These are phyloP conservation scores for Endogone sp. DNA, from an alignment of 192 early-diverging fungal species.

Conservation along the genomic window DNA sequence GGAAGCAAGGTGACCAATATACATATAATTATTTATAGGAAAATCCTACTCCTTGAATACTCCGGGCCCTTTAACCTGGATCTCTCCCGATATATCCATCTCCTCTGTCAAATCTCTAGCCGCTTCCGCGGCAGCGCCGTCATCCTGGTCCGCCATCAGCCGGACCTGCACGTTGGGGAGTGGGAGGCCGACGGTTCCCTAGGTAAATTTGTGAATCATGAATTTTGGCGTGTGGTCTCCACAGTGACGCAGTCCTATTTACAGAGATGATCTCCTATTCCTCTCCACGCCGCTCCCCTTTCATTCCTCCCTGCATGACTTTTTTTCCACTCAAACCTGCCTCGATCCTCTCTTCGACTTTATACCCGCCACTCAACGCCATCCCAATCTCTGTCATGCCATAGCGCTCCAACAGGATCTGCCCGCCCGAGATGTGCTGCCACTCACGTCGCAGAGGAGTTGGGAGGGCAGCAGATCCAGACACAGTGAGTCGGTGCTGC, in stretches of 20 bases:
- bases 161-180: constrained; percentile 63
- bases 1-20: no score
- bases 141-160: constrained; percentile 43
- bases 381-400: constrained; percentile 93
- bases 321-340: constrained; percentile 1
- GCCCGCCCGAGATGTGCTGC: constrained; percentile 64
- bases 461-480: constrained; percentile 76
- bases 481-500: constrained; percentile 74
- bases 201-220: neutral
- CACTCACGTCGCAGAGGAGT: constrained; percentile 61
- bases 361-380: constrained; percentile 68
- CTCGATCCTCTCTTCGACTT: constrained; percentile 27
- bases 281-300: no score
- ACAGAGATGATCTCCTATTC: neutral
- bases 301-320: no score
- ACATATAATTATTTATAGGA: no score
- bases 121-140: constrained; percentile 34
- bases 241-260: no score
- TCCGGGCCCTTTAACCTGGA: constrained; percentile 70
- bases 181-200: constrained; percentile 73
- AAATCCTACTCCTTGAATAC: constrained; percentile 75
- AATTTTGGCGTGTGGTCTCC: no score
- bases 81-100: constrained; percentile 55
- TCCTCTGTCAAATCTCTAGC: constrained; percentile 39
- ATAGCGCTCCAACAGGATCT: constrained; percentile 78